Evolutionary conservation across 805 yeast species (phyloP).

Genomic region (Teunomyces atbi): DNA sequence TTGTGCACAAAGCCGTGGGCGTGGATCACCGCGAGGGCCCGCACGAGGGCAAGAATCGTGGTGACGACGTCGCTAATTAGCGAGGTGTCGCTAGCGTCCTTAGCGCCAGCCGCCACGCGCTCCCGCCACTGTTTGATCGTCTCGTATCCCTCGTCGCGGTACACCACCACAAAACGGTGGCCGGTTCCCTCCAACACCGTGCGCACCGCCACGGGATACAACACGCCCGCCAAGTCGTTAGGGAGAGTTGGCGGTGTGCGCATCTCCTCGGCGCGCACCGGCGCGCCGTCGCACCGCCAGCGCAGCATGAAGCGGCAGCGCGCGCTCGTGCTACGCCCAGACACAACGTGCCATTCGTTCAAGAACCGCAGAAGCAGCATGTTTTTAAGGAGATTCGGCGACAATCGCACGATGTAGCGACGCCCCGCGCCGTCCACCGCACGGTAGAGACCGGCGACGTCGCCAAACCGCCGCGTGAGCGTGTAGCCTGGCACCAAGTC

Average conservation of each 20-base stretch:
- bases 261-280: not conserved
- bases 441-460: conserved; percentile 14
- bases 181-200: not conserved
- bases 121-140: conserved; percentile 7
- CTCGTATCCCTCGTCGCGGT: conserved; percentile 8
- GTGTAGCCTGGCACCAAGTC: conserved; percentile 23
- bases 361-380: conserved; percentile 26
- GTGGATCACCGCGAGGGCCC: conserved; percentile 34
- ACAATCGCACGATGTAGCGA: conserved; percentile 18
- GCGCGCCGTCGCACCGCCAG: no score
- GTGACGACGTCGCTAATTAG: conserved; percentile 11
- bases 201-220: conserved; percentile 25
- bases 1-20: conserved; percentile 46
- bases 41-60: conserved; percentile 21
- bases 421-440: conserved; percentile 16
- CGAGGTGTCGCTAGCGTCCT: no score
- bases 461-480: conserved; percentile 16
- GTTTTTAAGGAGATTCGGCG: conserved; percentile 21
- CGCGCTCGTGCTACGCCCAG: conserved; percentile 20
- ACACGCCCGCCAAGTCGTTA: conserved; percentile 22
- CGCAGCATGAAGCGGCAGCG: conserved; percentile 14
- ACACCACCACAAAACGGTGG: conserved; percentile 8
- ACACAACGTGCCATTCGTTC: conserved; percentile 35
- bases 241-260: conserved; percentile 26
- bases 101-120: no score